phyloP scores from a whole-genome alignment of 768 basidiomycete species.

The Galerina sulciceps region DNA sequence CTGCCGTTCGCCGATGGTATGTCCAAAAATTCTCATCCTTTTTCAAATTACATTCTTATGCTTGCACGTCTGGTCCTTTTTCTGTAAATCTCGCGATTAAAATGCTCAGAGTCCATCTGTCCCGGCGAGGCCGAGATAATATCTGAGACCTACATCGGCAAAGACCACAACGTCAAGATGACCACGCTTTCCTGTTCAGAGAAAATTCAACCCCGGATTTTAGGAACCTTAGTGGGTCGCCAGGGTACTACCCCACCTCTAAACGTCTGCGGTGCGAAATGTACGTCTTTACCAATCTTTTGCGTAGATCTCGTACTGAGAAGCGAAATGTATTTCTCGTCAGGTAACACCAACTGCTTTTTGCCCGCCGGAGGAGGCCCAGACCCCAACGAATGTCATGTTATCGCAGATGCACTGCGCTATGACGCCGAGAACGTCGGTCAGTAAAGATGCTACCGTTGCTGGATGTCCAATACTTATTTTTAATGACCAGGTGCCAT shows the following conservation, averaged over 20 bases:
- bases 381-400: conserved; percentile 48
- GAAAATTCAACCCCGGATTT: background rate
- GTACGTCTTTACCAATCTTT: conserved; percentile 23
- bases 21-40: background rate
- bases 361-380: conserved; percentile 49
- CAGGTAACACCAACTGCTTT: conserved; percentile 51
- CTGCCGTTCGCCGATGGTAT: conserved; percentile 5
- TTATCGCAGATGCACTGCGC: conserved; percentile 52
- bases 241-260: conserved; percentile 27
- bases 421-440: conserved; percentile 52
- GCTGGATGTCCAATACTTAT: background rate
- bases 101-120: conserved; percentile 8
- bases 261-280: conserved; percentile 46
- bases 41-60: background rate
- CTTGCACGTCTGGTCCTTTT: background rate
- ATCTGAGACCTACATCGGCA: conserved; percentile 40
- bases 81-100: no score
- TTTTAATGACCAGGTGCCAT: conserved; percentile 26
- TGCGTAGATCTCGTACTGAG: background rate
- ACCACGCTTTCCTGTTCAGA: conserved; percentile 37
- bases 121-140: conserved; percentile 12
- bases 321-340: background rate
- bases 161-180: conserved; percentile 46
- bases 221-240: conserved; percentile 20
- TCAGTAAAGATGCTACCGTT: conserved; percentile 13